Percentiles rank a stretch among this genome's conserved stretches.
These are phyloP conservation scores for Colletotrichum sp. DNA, from an alignment of 2,329 filamentous ascomycete genomes.

Conservation along the genomic window DNA sequence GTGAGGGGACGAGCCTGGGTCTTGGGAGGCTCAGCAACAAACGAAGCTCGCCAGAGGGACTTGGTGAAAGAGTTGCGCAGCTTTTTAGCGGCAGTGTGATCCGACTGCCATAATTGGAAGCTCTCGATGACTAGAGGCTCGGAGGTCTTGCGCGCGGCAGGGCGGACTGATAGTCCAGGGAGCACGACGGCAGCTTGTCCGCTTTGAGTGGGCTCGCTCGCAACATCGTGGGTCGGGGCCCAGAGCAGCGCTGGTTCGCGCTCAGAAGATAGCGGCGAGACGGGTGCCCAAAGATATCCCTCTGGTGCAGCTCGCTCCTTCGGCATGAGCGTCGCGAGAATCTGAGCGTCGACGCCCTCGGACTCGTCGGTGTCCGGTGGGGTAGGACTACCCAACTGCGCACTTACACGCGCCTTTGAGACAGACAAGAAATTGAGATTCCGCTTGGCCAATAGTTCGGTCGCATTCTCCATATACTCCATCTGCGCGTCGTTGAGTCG, in stretches of 20 bases:
- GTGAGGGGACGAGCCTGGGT: slow-evolving; percentile 48
- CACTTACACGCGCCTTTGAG: slow-evolving; percentile 25
- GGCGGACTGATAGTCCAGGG: slow-evolving; percentile 38
- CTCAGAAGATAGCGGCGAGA: slow-evolving; percentile 5
- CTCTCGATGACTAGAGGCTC: slow-evolving; percentile 40
- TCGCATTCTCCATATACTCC: slow-evolving; percentile 47
- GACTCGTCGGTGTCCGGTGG: slow-evolving; percentile 57
- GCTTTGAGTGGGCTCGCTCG: neutral
- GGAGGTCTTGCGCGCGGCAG: slow-evolving; percentile 35
- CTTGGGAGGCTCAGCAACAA: slow-evolving; percentile 23
- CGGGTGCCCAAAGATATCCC: slow-evolving; percentile 9
- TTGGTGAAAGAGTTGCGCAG: slow-evolving; percentile 14
- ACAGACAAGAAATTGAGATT: slow-evolving; percentile 43
- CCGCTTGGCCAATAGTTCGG: slow-evolving; percentile 38
- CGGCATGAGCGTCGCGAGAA: slow-evolving; percentile 17
- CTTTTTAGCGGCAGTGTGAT: slow-evolving; percentile 24
- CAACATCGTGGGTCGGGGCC: slow-evolving; percentile 5
- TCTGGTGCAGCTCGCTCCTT: slow-evolving; percentile 12
- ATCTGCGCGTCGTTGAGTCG: slow-evolving; percentile 50
- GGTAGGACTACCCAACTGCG: slow-evolving; percentile 54
- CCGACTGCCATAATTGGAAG: slow-evolving; percentile 42
- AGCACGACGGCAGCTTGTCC: slow-evolving; percentile 16
- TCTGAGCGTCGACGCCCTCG: slow-evolving; percentile 38
- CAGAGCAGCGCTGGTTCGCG: slow-evolving; percentile 1
- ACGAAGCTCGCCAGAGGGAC: slow-evolving; percentile 33